Base-by-base conservation (phyloP, 1,284 basidiomycete genomes). In the Taiwanofungus camphoratus region DNA sequence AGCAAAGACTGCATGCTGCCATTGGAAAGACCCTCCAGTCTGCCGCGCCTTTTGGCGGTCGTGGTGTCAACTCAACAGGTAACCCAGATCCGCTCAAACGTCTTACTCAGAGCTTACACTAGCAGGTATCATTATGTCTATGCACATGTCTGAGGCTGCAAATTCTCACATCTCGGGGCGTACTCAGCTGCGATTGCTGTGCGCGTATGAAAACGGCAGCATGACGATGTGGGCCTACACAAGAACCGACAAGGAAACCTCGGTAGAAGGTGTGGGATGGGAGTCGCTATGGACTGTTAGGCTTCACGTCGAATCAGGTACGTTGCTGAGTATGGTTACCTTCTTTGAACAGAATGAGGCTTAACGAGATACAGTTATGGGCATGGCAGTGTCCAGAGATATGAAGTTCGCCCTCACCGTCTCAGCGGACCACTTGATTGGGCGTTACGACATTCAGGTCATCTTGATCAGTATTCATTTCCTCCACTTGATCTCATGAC, bases 61-160 rank as follows among this genome's bases (percentile, higher is more conserved):
- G 69, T 16, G 71, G 71, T 7, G 43, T 38, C 19, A 59, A 59
- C 32, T 35, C 58, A 0, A 73, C 74, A n/a, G 55, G 59, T 57
- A 27, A 19, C 42, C 37, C 16, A 33, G 18, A 36, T n/a, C 27
- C 23, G 7, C 18, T 16, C 27, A 45, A 13, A 27, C 20, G 20
- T 21, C n/a, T 16, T 22, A 7, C 18, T 13, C 11, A 24, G 29
- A 11, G n/a, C 21, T 18, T 18, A 8, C 34, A 26, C 18, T 24
- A 33, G 22, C 58, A 81, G 91, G 92, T 1, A 84, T 93, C 42
- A 79, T 92, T 49, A 95, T 94, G 92, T 77, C 82, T 0, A 62
- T 92, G 45, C 85, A 91, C 52, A 67, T 95, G 18, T 78, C 74
- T 51, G 57, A 63, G 31, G 52, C 58, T n/a, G 51, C 49, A 24